A percentile compares a stretch with the other conserved stretches of the same genome.
phyloP scores from a whole-genome alignment of 768 basidiomycete species.

The Panaeolus papilionaceus region DNA sequence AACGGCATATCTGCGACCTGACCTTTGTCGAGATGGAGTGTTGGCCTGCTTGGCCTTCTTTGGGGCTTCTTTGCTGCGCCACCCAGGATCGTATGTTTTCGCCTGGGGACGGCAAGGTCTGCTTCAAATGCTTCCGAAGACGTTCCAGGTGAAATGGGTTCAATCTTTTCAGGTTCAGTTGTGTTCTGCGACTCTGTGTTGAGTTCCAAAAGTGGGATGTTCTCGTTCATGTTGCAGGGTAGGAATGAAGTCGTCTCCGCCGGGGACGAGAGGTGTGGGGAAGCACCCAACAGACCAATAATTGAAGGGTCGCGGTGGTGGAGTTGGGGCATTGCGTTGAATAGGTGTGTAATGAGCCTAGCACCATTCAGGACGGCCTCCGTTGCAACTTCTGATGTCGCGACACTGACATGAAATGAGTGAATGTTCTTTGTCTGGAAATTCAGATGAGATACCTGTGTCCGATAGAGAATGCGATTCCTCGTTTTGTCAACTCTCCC shows the following conservation, averaged over 20 bases:
- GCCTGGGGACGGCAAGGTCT: constrained; percentile 14
- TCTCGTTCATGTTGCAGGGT: constrained; percentile 25
- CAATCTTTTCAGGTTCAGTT: constrained; percentile 3
- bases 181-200: constrained; percentile 9
- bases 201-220: constrained; percentile 21
- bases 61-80: constrained; percentile 28
- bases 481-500: constrained; percentile 60
- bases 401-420: constrained; percentile 53
- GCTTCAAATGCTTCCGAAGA: constrained; percentile 26
- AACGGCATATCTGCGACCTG: constrained; percentile 59
- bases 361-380: constrained; percentile 76
- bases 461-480: constrained; percentile 85
- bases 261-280: constrained; percentile 59
- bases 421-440: constrained; percentile 15
- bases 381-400: constrained; percentile 75
- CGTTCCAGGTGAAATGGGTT: constrained; percentile 5
- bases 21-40: constrained; percentile 54
- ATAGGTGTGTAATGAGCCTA: constrained; percentile 88
- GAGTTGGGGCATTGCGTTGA: constrained; percentile 92
- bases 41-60: constrained; percentile 36
- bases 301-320: constrained; percentile 93
- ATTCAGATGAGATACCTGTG: constrained; percentile 64
- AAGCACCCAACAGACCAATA: constrained; percentile 85
- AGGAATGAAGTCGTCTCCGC: constrained; percentile 23
- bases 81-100: constrained; percentile 25